phyloP scores from a whole-genome alignment of 768 basidiomycete genomes.

The Boletus pseudopeckii region DNA sequence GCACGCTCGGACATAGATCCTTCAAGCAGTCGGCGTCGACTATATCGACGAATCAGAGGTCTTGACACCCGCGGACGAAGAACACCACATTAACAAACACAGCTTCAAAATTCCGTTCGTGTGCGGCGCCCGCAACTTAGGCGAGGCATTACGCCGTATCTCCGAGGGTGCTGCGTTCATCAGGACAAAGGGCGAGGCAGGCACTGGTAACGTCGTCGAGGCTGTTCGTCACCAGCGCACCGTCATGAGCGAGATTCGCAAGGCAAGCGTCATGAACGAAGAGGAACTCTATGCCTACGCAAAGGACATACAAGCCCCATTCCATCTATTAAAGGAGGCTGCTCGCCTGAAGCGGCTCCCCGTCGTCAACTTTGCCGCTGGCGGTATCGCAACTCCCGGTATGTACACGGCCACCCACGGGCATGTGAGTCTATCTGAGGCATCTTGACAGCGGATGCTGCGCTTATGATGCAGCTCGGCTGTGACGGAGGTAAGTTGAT shows the following conservation, averaged over 20 bases:
- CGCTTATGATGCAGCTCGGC: slow-evolving; percentile 98
- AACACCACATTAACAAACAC: slow-evolving; percentile 97
- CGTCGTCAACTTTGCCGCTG: slow-evolving; percentile 96
- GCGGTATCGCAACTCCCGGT: slow-evolving; percentile 91
- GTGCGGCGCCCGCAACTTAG: slow-evolving; percentile 91
- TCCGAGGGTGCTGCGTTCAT: slow-evolving; percentile 98
- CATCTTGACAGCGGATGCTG: slow-evolving; percentile 71
- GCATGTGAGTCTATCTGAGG: background rate
- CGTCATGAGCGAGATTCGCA: slow-evolving; percentile 80
- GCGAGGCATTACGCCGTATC: slow-evolving; percentile 94
- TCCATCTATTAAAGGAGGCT: slow-evolving; percentile 93
- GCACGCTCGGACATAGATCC: slow-evolving; percentile 50
- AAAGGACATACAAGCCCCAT: slow-evolving; percentile 90
- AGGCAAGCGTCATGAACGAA: slow-evolving; percentile 84
- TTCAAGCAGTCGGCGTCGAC: slow-evolving; percentile 92
- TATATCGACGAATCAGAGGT: slow-evolving; percentile 97
- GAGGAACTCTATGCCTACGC: slow-evolving; percentile 93
- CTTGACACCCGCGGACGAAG: slow-evolving; percentile 92
- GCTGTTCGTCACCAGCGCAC: slow-evolving; percentile 91
- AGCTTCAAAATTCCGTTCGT: slow-evolving; percentile 94
- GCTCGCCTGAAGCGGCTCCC: slow-evolving; percentile 91
- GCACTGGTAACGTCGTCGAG: slow-evolving; percentile 87
- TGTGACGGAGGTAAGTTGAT: slow-evolving; percentile 81
- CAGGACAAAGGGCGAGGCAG: slow-evolving; percentile 93
- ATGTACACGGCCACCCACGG: slow-evolving; percentile 15